Conservation (phyloP, 2,329 filamentous ascomycete species). For the Cladosporium sphaerospermum region DNA sequence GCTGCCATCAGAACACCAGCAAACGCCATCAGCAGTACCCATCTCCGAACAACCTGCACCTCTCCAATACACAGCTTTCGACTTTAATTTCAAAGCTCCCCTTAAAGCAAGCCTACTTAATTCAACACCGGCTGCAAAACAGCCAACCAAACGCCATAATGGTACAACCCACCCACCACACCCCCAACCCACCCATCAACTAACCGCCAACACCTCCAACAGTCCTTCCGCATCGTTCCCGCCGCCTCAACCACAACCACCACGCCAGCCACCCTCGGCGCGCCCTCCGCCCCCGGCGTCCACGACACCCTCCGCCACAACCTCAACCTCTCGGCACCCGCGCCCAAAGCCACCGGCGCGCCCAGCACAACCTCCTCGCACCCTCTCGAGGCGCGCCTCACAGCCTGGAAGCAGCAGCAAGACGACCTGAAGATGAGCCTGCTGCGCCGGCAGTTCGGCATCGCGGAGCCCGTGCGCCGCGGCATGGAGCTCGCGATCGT, state of each 20-base stretch:
- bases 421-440: conserved; percentile 81
- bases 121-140: not conserved
- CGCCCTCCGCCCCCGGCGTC: conserved; percentile 85
- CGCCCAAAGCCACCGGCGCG: conserved; percentile 46
- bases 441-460: conserved; percentile 79
- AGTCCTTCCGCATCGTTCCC: conserved; percentile 75
- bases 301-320: conserved; percentile 89
- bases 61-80: too few species aligned
- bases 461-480: conserved; percentile 84
- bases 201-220: not conserved
- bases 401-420: conserved; percentile 85
- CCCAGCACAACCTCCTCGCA: conserved; percentile 55
- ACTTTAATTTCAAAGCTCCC: too few species aligned
- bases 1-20: not conserved
- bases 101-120: too few species aligned
- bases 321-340: conserved; percentile 51
- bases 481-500: conserved; percentile 95
- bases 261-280: conserved; percentile 50
- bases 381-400: conserved; percentile 85
- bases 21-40: not conserved
- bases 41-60: too few species aligned
- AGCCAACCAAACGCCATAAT: not conserved
- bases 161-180: conserved; percentile 1
- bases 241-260: conserved; percentile 52
- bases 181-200: not conserved